These are phyloP conservation scores for Naganishia antarctica DNA, from an alignment of 768 basidiomycete species.

Conservation along the genomic window DNA sequence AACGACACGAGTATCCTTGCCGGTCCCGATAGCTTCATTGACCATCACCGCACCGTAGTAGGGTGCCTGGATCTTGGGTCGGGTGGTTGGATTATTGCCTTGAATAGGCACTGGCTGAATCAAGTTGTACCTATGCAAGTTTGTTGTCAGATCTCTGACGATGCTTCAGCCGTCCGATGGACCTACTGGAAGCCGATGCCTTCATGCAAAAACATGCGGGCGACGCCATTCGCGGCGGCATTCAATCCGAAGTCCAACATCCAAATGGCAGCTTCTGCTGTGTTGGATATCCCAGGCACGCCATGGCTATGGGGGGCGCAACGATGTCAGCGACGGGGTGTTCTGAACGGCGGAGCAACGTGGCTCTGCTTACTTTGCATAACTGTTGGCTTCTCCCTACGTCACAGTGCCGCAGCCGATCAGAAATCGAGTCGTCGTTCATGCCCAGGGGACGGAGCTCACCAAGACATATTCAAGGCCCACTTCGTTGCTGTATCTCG, in stretches of 20 bases:
- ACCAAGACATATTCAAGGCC: conserved; percentile 18
- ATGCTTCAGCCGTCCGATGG: background rate
- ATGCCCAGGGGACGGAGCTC: no score
- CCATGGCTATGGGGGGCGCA: conserved; percentile 13
- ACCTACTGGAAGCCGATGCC: conserved; percentile 29
- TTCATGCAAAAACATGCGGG: conserved; percentile 31
- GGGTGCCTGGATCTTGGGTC: conserved; percentile 31
- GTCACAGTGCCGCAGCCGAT: no score
- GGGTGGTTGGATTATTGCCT: conserved; percentile 18
- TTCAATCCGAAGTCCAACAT: conserved; percentile 30
- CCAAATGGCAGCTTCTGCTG: conserved; percentile 35
- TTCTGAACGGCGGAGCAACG: no score
- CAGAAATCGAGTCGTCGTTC: no score
- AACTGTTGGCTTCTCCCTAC: conserved; percentile 31
- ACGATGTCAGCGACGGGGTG: no score
- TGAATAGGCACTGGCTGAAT: conserved; percentile 26
- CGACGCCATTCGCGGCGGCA: conserved; percentile 30
- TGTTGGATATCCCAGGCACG: conserved; percentile 27
- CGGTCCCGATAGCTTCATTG: conserved; percentile 32
- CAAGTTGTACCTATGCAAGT: conserved; percentile 28
- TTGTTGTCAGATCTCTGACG: no score
- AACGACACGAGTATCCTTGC: background rate
- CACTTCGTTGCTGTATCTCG: background rate
- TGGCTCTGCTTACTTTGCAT: conserved; percentile 34
- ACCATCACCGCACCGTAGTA: conserved; percentile 31